Conservation (phyloP, 305 asterid genomes). For the Ajuga reptans region DNA sequence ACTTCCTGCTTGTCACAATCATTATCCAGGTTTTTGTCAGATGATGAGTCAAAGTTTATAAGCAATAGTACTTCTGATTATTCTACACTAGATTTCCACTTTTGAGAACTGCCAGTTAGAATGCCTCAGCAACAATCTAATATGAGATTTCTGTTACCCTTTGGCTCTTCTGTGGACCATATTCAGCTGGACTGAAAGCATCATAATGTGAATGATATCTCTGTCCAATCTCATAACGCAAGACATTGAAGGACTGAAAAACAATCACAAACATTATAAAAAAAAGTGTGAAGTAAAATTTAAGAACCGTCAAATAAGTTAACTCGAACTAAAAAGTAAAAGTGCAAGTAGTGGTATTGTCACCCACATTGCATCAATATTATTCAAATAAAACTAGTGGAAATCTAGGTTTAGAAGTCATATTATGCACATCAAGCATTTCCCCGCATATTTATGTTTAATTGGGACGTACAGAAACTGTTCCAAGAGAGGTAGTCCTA, state of each 20-base stretch:
- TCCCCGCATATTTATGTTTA: not conserved
- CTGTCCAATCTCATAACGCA: constrained; percentile 88
- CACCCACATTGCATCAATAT: not conserved
- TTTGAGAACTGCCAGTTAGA: not conserved
- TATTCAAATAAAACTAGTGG: not conserved
- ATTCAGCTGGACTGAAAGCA: constrained; percentile 82
- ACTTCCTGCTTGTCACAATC: too few relatives aligned
- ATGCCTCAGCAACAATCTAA: constrained; percentile 13
- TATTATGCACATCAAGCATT: not conserved
- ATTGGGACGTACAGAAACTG: not conserved
- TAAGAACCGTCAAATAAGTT: constrained; percentile 19
- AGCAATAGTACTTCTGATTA: not conserved
- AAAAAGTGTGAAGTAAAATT: constrained; percentile 5
- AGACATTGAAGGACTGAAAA: constrained; percentile 79
- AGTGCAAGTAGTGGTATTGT: not conserved
- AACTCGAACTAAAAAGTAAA: constrained; percentile 6
- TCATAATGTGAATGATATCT: constrained; percentile 82
- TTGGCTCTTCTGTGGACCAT: constrained; percentile 91
- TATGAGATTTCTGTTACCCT: constrained; percentile 44
- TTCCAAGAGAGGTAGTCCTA: not conserved
- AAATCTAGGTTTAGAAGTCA: not conserved
- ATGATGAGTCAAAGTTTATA: not conserved
- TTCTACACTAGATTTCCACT: not conserved
- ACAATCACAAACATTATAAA: constrained; percentile 19
- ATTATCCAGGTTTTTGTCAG: not conserved